Evolutionary conservation across 257 asterid genomes (phyloP).

Genomic region (Orobanche coerulescens): DNA sequence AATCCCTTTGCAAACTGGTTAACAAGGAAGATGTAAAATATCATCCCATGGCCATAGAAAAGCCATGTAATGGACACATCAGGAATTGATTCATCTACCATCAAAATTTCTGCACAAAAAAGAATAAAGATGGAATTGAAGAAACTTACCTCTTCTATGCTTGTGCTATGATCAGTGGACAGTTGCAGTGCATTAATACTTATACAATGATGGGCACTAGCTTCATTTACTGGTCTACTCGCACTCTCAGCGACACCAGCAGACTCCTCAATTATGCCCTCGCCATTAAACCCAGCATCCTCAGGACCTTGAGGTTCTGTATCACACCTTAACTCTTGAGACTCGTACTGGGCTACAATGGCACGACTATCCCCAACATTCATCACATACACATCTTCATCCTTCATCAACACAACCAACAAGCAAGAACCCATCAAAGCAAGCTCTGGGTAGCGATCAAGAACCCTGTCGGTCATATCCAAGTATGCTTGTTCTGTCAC

Average conservation of each 20-base stretch:
- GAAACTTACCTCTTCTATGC: conserved; percentile 74
- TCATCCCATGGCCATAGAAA: conserved; percentile 1
- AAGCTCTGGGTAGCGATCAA: conserved; percentile 90
- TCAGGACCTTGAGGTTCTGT: conserved; percentile 31
- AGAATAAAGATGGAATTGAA: background rate
- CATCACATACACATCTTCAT: conserved; percentile 97
- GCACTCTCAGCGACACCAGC: conserved; percentile 34
- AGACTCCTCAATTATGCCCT: conserved; percentile 60
- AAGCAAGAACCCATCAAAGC: conserved; percentile 98
- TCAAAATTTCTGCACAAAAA: conserved; percentile 1
- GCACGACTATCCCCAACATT: conserved; percentile 98
- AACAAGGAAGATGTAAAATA: conserved; percentile 8
- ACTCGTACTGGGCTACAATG: conserved; percentile 71
- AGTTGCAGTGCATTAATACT: conserved; percentile 73
- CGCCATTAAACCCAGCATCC: conserved; percentile 34
- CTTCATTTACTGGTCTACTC: conserved; percentile 43
- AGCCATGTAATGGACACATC: conserved; percentile 1
- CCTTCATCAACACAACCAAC: conserved; percentile 89
- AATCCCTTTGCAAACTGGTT: conserved; percentile 14
- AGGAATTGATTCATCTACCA: conserved; percentile 12
- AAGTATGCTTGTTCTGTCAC: conserved; percentile 69
- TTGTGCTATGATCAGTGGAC: conserved; percentile 97
- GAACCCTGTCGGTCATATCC: conserved; percentile 87
- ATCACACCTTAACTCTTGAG: conserved; percentile 38
- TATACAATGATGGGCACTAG: conserved; percentile 35